Base-by-base conservation (phyloP, 2,329 filamentous ascomycete genomes). In the Cordyceps tenuipes region DNA sequence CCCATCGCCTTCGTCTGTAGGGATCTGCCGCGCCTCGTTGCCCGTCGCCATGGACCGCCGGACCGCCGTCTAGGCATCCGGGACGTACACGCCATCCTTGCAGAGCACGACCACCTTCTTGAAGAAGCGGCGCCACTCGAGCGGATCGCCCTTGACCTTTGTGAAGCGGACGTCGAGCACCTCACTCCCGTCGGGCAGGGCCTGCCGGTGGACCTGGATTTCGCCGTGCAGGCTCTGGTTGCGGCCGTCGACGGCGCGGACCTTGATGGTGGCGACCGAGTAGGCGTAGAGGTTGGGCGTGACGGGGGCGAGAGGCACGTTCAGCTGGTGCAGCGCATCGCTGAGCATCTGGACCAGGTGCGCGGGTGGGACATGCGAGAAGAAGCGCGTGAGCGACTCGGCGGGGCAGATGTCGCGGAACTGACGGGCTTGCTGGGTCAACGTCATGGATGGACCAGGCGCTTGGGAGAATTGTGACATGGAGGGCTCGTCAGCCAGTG, bases 41-140 rank as follows among this genome's bases (percentile, higher is more conserved):
- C 44, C 19, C 2, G 44, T 51, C 51, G 47, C 47, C 52, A 61
- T 46, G 46, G 52, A 51, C 34, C 52, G 51, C 59, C 59, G 58
- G 26, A 63, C 52, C 39, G 55, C 64, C 62, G 60, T 68, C 71
- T 75, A 76, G 63, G 70, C 62, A 51, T 78, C 75, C 3, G 76
- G 75, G 61, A 77, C 72, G 71, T 85, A 89, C 49, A 97, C 87
- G 9, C 85, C 91, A 70, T 96, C 91, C 69, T 90, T 90, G 75
- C 92, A 95, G 62, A 93, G 78, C 64, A 95, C 79, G 34, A 90
- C 90, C n/a, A 97, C 83, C 73, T 91, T 92, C 76, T 99, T 99
- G 79, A 99, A 99, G 71, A 99, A 91, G 39, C 94, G 80, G 62
- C 94, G 84, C 94, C 95, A 99, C 76, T 97, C 93, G 54, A 99